Percentiles rank a stretch among this genome's conserved stretches.
Evolutionary conservation across 1,284 basidiomycete genomes (phyloP).

Genomic region (Fomitopsis palustris): DNA sequence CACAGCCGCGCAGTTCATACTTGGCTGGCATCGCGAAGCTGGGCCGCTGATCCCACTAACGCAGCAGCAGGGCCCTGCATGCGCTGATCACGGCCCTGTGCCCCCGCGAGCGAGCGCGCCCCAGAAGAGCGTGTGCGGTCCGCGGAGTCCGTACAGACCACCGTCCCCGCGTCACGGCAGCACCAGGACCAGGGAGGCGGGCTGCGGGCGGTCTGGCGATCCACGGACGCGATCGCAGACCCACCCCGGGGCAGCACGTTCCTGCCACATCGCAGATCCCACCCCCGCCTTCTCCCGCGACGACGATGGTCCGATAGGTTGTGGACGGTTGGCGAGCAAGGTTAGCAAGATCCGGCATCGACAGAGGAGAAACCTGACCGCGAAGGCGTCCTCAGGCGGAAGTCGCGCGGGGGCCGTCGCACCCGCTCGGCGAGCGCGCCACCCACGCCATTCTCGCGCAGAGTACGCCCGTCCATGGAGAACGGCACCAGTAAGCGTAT

Average conservation of each 20-base stretch:
- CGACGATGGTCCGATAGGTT: background rate
- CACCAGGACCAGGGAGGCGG: too few species aligned
- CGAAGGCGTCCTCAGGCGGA: background rate
- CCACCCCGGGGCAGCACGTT: background rate
- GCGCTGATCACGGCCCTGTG: background rate
- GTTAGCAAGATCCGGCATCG: background rate
- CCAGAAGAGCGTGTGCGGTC: background rate
- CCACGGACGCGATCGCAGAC: background rate
- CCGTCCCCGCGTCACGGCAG: background rate
- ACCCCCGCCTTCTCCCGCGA: background rate
- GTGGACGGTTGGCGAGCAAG: background rate
- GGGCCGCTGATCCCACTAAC: background rate
- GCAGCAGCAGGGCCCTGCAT: background rate
- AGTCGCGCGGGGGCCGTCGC: background rate
- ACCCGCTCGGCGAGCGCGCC: background rate
- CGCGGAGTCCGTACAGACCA: background rate
- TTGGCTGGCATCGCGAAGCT: background rate
- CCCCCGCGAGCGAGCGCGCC: too few species aligned
- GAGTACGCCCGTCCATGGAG: too few species aligned
- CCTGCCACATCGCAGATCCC: background rate
- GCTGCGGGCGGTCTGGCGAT: too few species aligned
- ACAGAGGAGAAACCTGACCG: background rate
- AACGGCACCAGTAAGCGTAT: background rate
- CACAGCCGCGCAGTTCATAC: background rate
- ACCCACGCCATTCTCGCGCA: background rate